These are phyloP conservation scores for Melastoma candidum DNA, from an alignment of 441 rosid species.

Conservation along the genomic window DNA sequence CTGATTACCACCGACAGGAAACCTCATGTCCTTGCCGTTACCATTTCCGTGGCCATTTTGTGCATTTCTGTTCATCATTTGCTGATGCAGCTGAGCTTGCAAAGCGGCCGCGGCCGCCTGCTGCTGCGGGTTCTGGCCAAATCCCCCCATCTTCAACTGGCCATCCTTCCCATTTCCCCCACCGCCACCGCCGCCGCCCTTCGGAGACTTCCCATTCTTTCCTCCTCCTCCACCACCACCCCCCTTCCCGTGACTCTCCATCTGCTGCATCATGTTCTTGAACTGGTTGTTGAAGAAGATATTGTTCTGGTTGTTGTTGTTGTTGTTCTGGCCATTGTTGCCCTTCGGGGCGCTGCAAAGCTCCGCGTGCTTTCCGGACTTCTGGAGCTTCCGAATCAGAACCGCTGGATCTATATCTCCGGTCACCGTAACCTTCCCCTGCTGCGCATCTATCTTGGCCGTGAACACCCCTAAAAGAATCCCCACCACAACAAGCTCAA, in stretches of 20 bases:
- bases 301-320: background rate
- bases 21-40: conserved; percentile 26
- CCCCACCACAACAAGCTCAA: background rate
- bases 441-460: conserved; percentile 57
- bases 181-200: conserved; percentile 19
- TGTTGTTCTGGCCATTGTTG: background rate
- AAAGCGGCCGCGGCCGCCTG: conserved; percentile 15
- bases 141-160: conserved; percentile 26
- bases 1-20: conserved; percentile 34
- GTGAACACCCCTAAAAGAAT: conserved; percentile 58
- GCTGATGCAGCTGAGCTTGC: conserved; percentile 40
- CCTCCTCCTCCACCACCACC: no score
- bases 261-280: conserved; percentile 44
- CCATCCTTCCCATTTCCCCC: conserved; percentile 23
- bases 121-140: conserved; percentile 20
- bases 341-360: conserved; percentile 51
- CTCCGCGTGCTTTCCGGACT: conserved; percentile 86
- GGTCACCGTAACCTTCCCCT: conserved; percentile 71
- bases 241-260: conserved; percentile 29
- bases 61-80: conserved; percentile 3
- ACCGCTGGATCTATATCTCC: conserved; percentile 67
- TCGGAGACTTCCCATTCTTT: conserved; percentile 52
- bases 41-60: conserved; percentile 22
- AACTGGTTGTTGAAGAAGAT: conserved; percentile 45
- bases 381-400: conserved; percentile 72